A percentile compares a stretch with the other conserved stretches of the same genome.
Conservation (phyloP, 2,329 filamentous ascomycete genomes). For the Pestalotiopsis sp. region DNA sequence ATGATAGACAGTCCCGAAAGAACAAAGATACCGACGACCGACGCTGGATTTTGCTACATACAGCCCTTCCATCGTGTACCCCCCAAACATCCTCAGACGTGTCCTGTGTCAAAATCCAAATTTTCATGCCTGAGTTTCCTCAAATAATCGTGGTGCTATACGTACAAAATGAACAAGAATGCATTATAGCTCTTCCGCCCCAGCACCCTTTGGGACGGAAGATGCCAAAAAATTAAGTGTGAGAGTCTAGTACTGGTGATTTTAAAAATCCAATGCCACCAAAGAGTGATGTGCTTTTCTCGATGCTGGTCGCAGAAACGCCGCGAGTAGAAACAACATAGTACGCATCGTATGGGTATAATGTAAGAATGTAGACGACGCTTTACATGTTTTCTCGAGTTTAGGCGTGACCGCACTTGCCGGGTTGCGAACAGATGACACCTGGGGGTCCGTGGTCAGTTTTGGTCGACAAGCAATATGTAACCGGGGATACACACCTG, state of each 20-base stretch:
- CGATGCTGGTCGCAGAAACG: background rate
- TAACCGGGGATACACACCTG: constrained; percentile 41
- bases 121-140: background rate
- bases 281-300: background rate
- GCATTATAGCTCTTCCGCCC: constrained; percentile 2
- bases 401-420: background rate
- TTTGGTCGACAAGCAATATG: background rate
- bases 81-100: background rate
- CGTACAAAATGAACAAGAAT: constrained; percentile 12
- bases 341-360: constrained; percentile 3
- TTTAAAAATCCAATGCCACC: background rate
- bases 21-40: background rate
- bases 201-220: background rate
- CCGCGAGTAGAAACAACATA: background rate
- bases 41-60: constrained; percentile 9
- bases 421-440: background rate
- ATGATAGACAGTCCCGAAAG: background rate
- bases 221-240: constrained; percentile 7
- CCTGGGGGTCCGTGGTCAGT: background rate
- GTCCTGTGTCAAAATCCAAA: background rate
- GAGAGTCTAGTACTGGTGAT: constrained; percentile 10
- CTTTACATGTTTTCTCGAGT: background rate
- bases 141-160: background rate
- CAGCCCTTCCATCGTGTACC: background rate
- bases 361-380: background rate